Evolutionary conservation across 1,284 basidiomycete species (phyloP).

Genomic region (Moniliella sp.): DNA sequence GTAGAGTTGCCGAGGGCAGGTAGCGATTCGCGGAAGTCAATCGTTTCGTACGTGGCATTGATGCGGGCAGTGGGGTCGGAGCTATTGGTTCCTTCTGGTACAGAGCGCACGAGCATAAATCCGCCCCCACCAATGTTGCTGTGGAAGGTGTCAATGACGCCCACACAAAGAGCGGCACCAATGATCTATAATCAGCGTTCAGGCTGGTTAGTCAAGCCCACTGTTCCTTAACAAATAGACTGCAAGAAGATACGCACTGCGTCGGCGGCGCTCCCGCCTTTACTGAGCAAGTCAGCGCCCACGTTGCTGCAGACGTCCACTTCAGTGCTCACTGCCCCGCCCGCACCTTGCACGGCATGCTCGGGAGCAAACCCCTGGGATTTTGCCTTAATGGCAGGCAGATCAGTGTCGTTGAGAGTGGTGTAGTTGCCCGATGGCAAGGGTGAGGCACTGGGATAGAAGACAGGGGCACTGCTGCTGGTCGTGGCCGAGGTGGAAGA

Average conservation of each 20-base stretch:
- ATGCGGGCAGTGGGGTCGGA: constrained; percentile 1
- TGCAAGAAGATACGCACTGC: constrained; percentile 4
- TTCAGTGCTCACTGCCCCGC: constrained; percentile 24
- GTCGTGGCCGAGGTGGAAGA: not conserved
- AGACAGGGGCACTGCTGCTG: not conserved
- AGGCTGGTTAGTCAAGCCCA: constrained; percentile 1
- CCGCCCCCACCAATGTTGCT: constrained; percentile 35
- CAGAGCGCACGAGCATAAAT: constrained; percentile 23
- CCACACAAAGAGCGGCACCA: constrained; percentile 34
- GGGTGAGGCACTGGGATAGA: not conserved
- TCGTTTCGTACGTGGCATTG: constrained; percentile 26
- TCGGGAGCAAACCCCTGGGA: constrained; percentile 16
- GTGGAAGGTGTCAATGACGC: constrained; percentile 34
- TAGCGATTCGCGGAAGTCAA: constrained; percentile 37
- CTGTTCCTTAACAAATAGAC: not conserved
- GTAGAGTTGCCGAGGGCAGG: constrained; percentile 34
- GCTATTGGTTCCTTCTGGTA: constrained; percentile 38
- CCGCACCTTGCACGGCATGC: constrained; percentile 9
- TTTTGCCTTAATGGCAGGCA: constrained; percentile 6
- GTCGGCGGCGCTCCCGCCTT: constrained; percentile 36
- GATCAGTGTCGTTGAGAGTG: not conserved
- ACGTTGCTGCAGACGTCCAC: constrained; percentile 36
- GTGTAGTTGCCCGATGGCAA: not conserved
- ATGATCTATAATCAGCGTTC: constrained; percentile 11
- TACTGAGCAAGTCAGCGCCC: constrained; percentile 31